A percentile compares a stretch with the other conserved stretches of the same genome.
Evolutionary conservation across 495 filamentous ascomycete genomes (phyloP).

Genomic region (Neurospora sp.): DNA sequence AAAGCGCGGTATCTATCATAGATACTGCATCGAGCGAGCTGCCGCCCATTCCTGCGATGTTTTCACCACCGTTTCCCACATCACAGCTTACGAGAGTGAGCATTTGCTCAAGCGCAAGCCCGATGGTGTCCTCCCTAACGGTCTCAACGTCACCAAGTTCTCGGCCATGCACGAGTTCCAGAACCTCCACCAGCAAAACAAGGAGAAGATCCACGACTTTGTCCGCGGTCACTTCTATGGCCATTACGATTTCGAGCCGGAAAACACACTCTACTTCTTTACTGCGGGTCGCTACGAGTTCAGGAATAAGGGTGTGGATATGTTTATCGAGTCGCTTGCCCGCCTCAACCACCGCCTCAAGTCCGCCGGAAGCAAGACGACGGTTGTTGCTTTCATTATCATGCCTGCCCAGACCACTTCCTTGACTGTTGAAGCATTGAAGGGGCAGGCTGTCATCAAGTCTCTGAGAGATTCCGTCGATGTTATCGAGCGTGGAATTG

Average conservation of each 20-base stretch:
- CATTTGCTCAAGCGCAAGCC: constrained; percentile 96
- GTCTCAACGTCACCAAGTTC: constrained; percentile 97
- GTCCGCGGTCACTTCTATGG: constrained; percentile 98
- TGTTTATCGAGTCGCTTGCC: constrained; percentile 96
- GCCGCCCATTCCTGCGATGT: constrained; percentile 88
- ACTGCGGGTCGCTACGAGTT: constrained; percentile 96
- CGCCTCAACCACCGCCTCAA: constrained; percentile 92
- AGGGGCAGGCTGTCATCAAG: constrained; percentile 95
- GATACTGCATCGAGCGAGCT: constrained; percentile 95
- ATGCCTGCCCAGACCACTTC: constrained; percentile 98
- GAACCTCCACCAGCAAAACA: constrained; percentile 90
- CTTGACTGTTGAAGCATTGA: constrained; percentile 88
- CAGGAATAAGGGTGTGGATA: constrained; percentile 96
- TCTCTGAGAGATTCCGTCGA: constrained; percentile 86
- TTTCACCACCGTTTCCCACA: constrained; percentile 97
- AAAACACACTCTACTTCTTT: constrained; percentile 98
- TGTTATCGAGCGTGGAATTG: constrained; percentile 81
- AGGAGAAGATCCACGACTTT: constrained; percentile 97
- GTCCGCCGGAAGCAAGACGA: constrained; percentile 73
- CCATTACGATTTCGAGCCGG: constrained; percentile 90
- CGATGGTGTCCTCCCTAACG: constrained; percentile 91
- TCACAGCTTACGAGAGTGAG: constrained; percentile 96
- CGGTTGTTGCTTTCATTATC: constrained; percentile 97
- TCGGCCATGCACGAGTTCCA: constrained; percentile 98
- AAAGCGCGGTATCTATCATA: constrained; percentile 96